These are phyloP conservation scores for Plasmodium gonderi DNA, from an alignment of 169 alveolate genomes.

Conservation along the genomic window DNA sequence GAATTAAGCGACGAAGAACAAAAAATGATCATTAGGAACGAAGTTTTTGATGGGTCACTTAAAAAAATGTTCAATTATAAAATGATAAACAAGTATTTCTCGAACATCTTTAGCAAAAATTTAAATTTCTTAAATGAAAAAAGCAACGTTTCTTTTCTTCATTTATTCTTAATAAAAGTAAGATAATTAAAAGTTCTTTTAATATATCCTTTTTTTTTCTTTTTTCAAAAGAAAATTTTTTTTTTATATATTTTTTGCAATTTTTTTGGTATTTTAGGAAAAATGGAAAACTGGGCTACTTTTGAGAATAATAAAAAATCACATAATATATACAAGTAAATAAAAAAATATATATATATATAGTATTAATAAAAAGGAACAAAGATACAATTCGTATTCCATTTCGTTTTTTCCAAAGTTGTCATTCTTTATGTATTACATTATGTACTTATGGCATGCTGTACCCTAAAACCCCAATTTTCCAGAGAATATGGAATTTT, in stretches of 20 bases:
- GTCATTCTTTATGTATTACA: background rate
- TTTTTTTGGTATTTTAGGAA: conserved; percentile 1
- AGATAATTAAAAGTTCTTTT: background rate
- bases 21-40: background rate
- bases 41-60: conserved; percentile 24
- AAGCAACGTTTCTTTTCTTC: conserved; percentile 3
- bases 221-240: background rate
- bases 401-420: background rate
- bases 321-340: conserved; percentile 19
- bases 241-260: background rate
- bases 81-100: conserved; percentile 20
- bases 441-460: background rate
- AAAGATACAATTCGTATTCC: background rate
- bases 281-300: conserved; percentile 26
- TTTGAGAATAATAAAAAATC: conserved; percentile 31
- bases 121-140: conserved; percentile 11
- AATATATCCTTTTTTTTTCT: background rate
- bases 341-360: background rate
- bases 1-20: conserved; percentile 61
- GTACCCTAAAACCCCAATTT: background rate
- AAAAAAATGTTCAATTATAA: conserved; percentile 24
- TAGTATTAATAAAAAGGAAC: background rate
- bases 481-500: conserved; percentile 12
- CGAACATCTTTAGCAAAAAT: conserved; percentile 23
- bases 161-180: conserved; percentile 30